phyloP scores from a whole-genome alignment of 345 rosid genomes.

The Crucihimalaya himalaica region DNA sequence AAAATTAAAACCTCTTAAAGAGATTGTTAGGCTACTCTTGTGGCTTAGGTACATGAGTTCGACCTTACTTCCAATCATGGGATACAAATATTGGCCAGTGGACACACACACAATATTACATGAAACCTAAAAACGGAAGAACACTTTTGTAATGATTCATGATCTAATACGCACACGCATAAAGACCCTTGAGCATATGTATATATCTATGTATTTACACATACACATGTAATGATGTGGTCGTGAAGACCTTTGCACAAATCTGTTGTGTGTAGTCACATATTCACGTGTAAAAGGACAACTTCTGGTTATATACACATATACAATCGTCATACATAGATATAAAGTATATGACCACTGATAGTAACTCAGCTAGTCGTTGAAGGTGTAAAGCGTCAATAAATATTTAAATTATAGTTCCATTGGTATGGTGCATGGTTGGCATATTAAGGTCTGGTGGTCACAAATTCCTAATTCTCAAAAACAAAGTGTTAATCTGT shows the following conservation, averaged over 20 bases:
- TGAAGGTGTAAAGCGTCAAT: constrained; percentile 1
- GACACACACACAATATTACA: not conserved
- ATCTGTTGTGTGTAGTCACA: constrained; percentile 26
- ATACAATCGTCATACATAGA: not conserved
- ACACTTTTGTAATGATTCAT: constrained; percentile 17
- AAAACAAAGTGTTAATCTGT: not conserved
- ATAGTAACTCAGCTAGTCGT: not conserved
- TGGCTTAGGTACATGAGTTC: not conserved
- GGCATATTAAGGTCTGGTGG: not conserved
- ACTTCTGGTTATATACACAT: not conserved
- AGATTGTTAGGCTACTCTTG: constrained; percentile 1
- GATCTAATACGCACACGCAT: constrained; percentile 3
- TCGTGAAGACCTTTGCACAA: constrained; percentile 39
- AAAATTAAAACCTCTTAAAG: not conserved
- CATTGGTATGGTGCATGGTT: not conserved
- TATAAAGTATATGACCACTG: not conserved
- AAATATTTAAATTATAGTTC: not conserved
- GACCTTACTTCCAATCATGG: constrained; percentile 8
- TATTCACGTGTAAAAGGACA: constrained; percentile 38
- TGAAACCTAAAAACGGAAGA: constrained; percentile 10
- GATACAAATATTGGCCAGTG: constrained; percentile 5
- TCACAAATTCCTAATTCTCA: not conserved
- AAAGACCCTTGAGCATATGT: constrained; percentile 11
- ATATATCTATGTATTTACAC: constrained; percentile 9
- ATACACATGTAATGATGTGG: constrained; percentile 38